phyloP scores from a whole-genome alignment of 2,329 filamentous ascomycete genomes.

The Epichloe coenophiala region DNA sequence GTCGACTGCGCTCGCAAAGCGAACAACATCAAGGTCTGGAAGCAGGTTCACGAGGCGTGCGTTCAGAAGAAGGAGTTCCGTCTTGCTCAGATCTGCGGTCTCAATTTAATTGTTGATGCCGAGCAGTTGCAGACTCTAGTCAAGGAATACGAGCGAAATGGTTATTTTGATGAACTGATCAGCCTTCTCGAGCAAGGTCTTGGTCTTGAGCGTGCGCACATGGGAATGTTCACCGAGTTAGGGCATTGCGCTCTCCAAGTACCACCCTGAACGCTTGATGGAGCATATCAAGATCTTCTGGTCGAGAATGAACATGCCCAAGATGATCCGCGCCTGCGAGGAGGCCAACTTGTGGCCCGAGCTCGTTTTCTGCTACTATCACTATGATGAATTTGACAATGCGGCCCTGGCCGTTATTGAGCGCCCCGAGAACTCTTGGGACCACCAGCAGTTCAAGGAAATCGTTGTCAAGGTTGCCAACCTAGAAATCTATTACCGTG shows the following conservation, averaged over 20 bases:
- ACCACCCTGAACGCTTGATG: slow-evolving; percentile 92
- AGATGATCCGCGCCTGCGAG: slow-evolving; percentile 88
- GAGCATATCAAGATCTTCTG: slow-evolving; percentile 98
- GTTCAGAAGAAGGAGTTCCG: slow-evolving; percentile 98
- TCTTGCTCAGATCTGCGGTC: slow-evolving; percentile 93
- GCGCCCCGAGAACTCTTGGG: slow-evolving; percentile 93
- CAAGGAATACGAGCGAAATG: slow-evolving; percentile 91
- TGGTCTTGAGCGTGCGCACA: slow-evolving; percentile 81
- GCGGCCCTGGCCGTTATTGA: slow-evolving; percentile 96
- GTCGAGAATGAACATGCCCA: slow-evolving; percentile 93
- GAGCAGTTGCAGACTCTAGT: slow-evolving; percentile 89
- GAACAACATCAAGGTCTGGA: slow-evolving; percentile 99
- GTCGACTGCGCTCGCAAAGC: slow-evolving; percentile 97
- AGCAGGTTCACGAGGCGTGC: slow-evolving; percentile 93
- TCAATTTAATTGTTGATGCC: slow-evolving; percentile 94
- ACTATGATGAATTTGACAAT: slow-evolving; percentile 98
- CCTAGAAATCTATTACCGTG: slow-evolving; percentile 96
- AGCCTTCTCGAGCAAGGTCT: slow-evolving; percentile 86
- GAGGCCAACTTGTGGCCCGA: slow-evolving; percentile 95
- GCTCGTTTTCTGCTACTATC: slow-evolving; percentile 92
- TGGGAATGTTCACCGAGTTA: slow-evolving; percentile 93
- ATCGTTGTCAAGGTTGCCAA: slow-evolving; percentile 96
- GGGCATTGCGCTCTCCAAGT: slow-evolving; percentile 89
- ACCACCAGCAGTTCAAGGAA: slow-evolving; percentile 99
- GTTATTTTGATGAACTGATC: slow-evolving; percentile 98